phyloP scores from a whole-genome alignment of 179 eudicot species.

The Carnegiea gigantea region DNA sequence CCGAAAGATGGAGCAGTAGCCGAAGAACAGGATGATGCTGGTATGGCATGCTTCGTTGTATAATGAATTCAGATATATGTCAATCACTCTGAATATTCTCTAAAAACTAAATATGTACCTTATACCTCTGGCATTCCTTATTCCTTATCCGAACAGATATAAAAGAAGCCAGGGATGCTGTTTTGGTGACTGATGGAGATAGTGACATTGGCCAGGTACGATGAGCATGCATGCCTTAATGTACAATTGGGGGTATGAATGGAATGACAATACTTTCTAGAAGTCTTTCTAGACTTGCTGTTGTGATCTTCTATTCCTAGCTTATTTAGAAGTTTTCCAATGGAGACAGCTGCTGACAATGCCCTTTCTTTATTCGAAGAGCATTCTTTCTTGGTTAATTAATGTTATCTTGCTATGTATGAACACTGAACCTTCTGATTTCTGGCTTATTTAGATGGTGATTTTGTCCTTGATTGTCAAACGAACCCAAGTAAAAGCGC shows the following conservation, averaged over 20 bases:
- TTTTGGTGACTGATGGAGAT: conserved; percentile 91
- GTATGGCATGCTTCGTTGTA: conserved; percentile 18
- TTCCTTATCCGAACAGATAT: conserved; percentile 41
- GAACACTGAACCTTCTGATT: conserved; percentile 28
- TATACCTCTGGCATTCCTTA: background rate
- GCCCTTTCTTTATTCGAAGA: background rate
- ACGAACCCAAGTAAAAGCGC: conserved; percentile 69
- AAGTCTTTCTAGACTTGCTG: background rate
- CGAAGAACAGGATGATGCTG: conserved; percentile 48
- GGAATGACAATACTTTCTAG: background rate
- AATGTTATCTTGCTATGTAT: conserved; percentile 1
- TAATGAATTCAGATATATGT: background rate
- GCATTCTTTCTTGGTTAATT: background rate
- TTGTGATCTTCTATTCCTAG: background rate
- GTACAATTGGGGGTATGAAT: background rate
- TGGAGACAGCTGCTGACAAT: background rate
- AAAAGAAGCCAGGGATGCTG: conserved; percentile 71
- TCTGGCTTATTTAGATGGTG: conserved; percentile 67
- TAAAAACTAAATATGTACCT: background rate
- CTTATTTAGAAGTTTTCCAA: too few relatives aligned
- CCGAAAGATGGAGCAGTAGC: conserved; percentile 62
- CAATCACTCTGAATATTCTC: background rate
- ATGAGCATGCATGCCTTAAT: background rate
- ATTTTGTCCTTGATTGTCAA: conserved; percentile 84
- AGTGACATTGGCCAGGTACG: conserved; percentile 92